phyloP scores from a whole-genome alignment of 495 filamentous ascomycete genomes.

The Opeltia flavorubescens region DNA sequence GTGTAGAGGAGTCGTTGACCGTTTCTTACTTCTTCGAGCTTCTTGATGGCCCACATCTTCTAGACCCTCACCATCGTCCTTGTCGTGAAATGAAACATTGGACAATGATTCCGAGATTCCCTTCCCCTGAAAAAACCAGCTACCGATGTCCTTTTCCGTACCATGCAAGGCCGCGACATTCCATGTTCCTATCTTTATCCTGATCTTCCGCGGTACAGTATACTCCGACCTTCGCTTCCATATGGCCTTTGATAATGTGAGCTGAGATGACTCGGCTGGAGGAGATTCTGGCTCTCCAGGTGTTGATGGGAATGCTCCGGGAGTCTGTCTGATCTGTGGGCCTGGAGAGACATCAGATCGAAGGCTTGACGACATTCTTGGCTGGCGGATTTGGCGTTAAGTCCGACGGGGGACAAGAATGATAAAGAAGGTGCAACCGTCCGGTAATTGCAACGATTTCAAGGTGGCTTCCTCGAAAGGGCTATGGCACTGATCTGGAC shows the following conservation, averaged over 20 bases:
- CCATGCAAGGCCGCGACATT: constrained; percentile 76
- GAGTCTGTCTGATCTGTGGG: constrained; percentile 3
- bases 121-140: constrained; percentile 71
- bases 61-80: constrained; percentile 15
- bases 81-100: constrained; percentile 26
- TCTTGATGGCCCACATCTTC: constrained; percentile 30
- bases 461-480: too few species aligned
- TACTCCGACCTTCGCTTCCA: constrained; percentile 66
- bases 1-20: constrained; percentile 23
- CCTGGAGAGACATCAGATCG: constrained; percentile 1
- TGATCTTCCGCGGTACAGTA: constrained; percentile 49
- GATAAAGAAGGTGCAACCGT: neutral
- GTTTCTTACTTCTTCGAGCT: constrained; percentile 21
- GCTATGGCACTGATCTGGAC: too few species aligned
- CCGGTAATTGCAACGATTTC: too few species aligned
- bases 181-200: constrained; percentile 84
- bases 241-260: constrained; percentile 45
- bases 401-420: neutral
- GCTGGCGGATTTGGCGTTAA: neutral
- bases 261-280: constrained; percentile 17
- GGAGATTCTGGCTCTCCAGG: constrained; percentile 14
- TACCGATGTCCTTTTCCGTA: constrained; percentile 71
- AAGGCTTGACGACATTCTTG: neutral
- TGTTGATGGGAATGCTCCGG: constrained; percentile 14
- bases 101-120: constrained; percentile 48